Base-by-base conservation (phyloP, 345 rosid genomes). In the Gossypioides kirkii region DNA sequence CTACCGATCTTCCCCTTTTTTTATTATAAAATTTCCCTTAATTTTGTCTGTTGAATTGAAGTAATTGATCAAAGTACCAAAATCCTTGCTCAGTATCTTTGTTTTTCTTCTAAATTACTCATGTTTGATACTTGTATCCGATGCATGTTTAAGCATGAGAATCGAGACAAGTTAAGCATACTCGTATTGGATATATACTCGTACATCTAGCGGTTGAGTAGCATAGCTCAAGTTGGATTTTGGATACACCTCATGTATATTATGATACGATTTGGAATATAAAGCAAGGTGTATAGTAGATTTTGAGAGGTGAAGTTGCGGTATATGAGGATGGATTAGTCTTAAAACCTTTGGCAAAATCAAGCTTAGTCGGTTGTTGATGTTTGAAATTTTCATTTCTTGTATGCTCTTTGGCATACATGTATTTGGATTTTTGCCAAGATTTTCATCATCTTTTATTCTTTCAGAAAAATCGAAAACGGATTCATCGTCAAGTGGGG, bases 381-480 rank as follows among this genome's bases (percentile, higher is more conserved):
- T 74, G 23, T 63, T 50, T 69, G 66, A 66, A 12, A 18, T 74
- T 63, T 25, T 41, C 25, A 38, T 54, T 45, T 52, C 50, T 17
- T 72, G 25, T 16, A 32, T 32, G 38, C 38, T 5, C 38, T 32
- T 5, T 32, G 16, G 28, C 68, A 13, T 49, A 36, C 46, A 60
- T 43, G 12, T 46, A 55, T 60, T 54, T 54, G 11, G 22, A 0
- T 36, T 54, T 67, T 66, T 50, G 56, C 38, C 36, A 16, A 22
- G 8, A 16, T 32, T 32, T 71, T 5, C 18, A 38, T 70, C 66
- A 55, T 72, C 10, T 74, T 60, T 74, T 77, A 63, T 63, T 63
- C 28, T 10, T 72, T 62, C 76, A 86, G 94, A 77, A 82, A 87
- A 82, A 82, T 16, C 76, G 38, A 84, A 75, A 79, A 71, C 79